Evolutionary conservation across 331 rosid species (phyloP), one percentile per base, ranked within the genome.

Genomic region (Spiraea crenata): DNA sequence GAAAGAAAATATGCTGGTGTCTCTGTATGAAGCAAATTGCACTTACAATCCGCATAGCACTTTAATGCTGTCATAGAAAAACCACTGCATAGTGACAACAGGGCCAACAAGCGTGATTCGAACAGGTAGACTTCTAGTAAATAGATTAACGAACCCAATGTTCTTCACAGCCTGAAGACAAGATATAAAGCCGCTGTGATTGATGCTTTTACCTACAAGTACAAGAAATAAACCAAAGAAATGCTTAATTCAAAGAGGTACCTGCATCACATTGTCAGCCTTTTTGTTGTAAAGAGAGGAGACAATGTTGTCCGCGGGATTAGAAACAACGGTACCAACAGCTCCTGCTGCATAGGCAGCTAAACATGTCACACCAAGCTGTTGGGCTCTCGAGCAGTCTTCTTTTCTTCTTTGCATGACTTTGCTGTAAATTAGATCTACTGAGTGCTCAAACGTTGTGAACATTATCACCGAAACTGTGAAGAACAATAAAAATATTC

Each of bases 81-180:
- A 88, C 98, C 98, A 93, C 63, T 93, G 97, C 87, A 87, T 49
- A 17, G 98, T 90, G 74, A 93, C 81, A 60, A 84, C 82, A 51
- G 97, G 97, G 57, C 98, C 98, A 54, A 93, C 92, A 59, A 93
- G 78, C 67, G 87, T 25, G 71, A 93, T 75, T 71, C 98, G 82
- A 77, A 93, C 85, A 7, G 97, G 97, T 73, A 93, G 97, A 60
- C 97, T 93, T 81, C 98, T 82, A 12, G 96, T 88, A 79, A 93
- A 87, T 42, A 93, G 80, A 86, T 89, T 87, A 34, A 72, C 67
- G 38, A 93, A 59, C 61, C 98, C 98, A 75, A 90, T 93, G 35
- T 80, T 85, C 83, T 82, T 88, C 90, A 93, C 84, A 59, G 97
- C 93, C 98, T 90, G 79, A 57, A 38, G 51, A 47, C 56, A 11